These are phyloP conservation scores for Sporodiniella umbellata DNA, from an alignment of 371 early-diverging fungal species.

Conservation along the genomic window DNA sequence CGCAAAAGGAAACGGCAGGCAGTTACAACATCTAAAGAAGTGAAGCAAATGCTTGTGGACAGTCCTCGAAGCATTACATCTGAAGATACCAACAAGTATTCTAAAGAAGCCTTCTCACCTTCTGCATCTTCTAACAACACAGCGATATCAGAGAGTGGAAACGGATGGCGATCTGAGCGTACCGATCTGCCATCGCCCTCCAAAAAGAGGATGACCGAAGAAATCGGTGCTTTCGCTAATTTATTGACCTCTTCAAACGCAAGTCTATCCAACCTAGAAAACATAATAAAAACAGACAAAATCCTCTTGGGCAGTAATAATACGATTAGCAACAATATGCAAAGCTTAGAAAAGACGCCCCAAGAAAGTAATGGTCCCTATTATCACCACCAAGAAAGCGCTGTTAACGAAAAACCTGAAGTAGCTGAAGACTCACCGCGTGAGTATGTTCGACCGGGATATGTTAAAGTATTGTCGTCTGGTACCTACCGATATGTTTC, in stretches of 20 bases:
- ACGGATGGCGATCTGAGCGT: not conserved
- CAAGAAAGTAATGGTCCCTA: not conserved
- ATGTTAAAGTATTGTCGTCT: not conserved
- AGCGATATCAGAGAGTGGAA: not conserved
- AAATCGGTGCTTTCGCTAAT: not conserved
- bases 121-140: not conserved
- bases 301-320: not conserved
- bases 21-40: not conserved
- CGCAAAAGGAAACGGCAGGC: constrained; percentile 9
- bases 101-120: not conserved
- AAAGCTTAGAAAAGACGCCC: not conserved
- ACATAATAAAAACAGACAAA: not conserved
- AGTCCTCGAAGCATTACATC: constrained; percentile 14
- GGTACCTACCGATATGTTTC: not conserved
- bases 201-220: not conserved
- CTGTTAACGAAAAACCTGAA: not conserved
- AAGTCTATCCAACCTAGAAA: not conserved
- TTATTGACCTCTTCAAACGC: not conserved
- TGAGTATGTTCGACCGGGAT: constrained; percentile 11
- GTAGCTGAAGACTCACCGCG: not conserved
- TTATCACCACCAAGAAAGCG: not conserved
- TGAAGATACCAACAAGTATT: constrained; percentile 6
- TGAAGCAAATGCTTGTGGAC: not conserved
- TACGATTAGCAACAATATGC: not conserved
- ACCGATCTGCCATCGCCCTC: not conserved